phyloP scores from a whole-genome alignment of 371 early-diverging fungal genomes.

The Conidiobolus coronatus region DNA sequence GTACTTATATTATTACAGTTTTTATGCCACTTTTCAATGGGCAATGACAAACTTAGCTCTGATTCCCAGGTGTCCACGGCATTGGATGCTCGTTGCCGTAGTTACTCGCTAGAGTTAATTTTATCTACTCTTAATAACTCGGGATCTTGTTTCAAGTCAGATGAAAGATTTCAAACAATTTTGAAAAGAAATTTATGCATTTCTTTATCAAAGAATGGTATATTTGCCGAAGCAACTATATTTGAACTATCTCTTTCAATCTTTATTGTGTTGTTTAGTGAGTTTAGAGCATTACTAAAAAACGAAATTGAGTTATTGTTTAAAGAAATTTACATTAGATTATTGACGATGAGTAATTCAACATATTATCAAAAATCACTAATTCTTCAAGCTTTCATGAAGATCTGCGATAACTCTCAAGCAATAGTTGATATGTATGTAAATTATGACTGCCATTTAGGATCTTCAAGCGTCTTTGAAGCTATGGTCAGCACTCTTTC shows the following conservation, averaged over 20 bases:
- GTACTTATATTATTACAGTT: conserved; percentile 10
- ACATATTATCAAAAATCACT: conserved; percentile 20
- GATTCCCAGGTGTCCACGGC: conserved; percentile 9
- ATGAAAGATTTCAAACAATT: conserved; percentile 22
- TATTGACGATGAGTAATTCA: conserved; percentile 37
- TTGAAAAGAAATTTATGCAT: conserved; percentile 39
- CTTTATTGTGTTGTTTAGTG: conserved; percentile 46
- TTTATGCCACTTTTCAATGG: conserved; percentile 22
- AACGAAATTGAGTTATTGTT: conserved; percentile 52
- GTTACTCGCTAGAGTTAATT: conserved; percentile 15
- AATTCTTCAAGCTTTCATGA: conserved; percentile 17
- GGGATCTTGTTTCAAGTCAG: conserved; percentile 18
- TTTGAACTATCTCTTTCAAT: conserved; percentile 66
- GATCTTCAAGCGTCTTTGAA: conserved; percentile 22
- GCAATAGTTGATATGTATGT: conserved; percentile 85
- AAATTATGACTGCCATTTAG: conserved; percentile 73
- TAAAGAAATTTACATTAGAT: conserved; percentile 40
- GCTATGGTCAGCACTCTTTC: neutral
- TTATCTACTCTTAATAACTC: conserved; percentile 17
- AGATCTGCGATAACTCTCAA: conserved; percentile 47
- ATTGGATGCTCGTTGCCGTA: conserved; percentile 12
- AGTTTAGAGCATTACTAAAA: conserved; percentile 45
- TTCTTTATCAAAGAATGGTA: conserved; percentile 31
- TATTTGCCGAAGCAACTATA: conserved; percentile 38
- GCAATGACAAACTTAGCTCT: conserved; percentile 8